Conservation (phyloP, 176 grass and related monocot genomes). For the Tillandsia fasciculata region DNA sequence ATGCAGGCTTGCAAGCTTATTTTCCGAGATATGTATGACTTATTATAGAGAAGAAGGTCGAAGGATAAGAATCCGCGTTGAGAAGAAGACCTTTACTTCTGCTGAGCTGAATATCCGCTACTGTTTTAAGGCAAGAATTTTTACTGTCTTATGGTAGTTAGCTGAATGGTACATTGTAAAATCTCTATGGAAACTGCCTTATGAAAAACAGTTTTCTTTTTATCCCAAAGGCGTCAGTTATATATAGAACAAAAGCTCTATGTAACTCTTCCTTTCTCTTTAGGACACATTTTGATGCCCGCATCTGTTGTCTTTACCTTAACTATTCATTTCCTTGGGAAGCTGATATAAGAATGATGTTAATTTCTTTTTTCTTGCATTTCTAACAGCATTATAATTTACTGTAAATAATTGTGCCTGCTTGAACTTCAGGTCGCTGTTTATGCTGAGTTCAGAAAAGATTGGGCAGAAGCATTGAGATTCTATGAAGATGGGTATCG, state of each 20-base stretch:
- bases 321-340: too few species aligned
- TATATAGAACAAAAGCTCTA: neutral
- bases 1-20: slow-evolving; percentile 50
- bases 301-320: too few species aligned
- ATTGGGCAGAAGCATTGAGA: slow-evolving; percentile 83
- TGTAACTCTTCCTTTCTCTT: neutral
- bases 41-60: slow-evolving; percentile 90
- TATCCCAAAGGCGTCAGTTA: neutral
- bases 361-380: too few species aligned
- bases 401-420: too few species aligned
- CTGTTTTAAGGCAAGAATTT: slow-evolving; percentile 67
- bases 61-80: slow-evolving; percentile 71
- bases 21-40: slow-evolving; percentile 67
- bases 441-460: slow-evolving; percentile 89
- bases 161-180: neutral
- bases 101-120: slow-evolving; percentile 75
- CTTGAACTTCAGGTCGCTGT: slow-evolving; percentile 55
- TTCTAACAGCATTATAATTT: too few species aligned
- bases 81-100: slow-evolving; percentile 81
- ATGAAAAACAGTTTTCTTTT: neutral
- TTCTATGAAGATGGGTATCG: slow-evolving; percentile 95
- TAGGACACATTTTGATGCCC: too few species aligned
- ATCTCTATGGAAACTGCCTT: neutral
- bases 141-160: neutral
- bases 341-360: too few species aligned